These are phyloP conservation scores for Neospermospora avenae DNA, from an alignment of 2,329 filamentous ascomycete species.

Conservation along the genomic window DNA sequence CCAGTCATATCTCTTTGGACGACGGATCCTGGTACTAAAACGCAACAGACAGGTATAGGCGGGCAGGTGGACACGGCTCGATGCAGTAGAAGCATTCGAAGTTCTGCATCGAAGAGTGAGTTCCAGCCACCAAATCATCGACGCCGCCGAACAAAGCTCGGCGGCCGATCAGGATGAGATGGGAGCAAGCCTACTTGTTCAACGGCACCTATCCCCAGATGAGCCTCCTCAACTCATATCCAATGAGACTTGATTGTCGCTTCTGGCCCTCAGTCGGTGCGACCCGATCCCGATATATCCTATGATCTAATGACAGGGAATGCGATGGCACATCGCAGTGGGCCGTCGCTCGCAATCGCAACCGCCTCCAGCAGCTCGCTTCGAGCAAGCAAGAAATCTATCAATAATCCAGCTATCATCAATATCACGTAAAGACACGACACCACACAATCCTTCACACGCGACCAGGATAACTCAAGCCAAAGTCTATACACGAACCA, in stretches of 20 bases:
- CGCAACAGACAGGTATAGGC: conserved; percentile 2
- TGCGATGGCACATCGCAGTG: background rate
- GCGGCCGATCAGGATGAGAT: background rate
- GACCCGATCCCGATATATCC: too few relatives aligned
- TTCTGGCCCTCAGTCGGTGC: conserved; percentile 16
- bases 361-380: too few relatives aligned
- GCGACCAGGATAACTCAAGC: too few relatives aligned
- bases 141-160: conserved; percentile 24
- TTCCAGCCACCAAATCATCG: conserved; percentile 22
- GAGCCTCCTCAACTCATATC: background rate
- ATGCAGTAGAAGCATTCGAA: conserved; percentile 28
- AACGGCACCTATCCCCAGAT: too few relatives aligned
- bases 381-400: too few relatives aligned
- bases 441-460: too few relatives aligned
- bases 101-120: conserved; percentile 23
- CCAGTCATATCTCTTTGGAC: background rate
- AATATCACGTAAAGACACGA: conserved; percentile 13
- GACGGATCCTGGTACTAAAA: background rate
- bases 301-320: conserved; percentile 7
- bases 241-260: background rate
- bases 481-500: too few relatives aligned
- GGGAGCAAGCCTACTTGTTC: too few relatives aligned
- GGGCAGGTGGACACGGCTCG: conserved; percentile 6
- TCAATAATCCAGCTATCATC: conserved; percentile 12
- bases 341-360: background rate